These are phyloP conservation scores for Moricandia moricandioides DNA, from an alignment of 345 rosid species.

Conservation along the genomic window DNA sequence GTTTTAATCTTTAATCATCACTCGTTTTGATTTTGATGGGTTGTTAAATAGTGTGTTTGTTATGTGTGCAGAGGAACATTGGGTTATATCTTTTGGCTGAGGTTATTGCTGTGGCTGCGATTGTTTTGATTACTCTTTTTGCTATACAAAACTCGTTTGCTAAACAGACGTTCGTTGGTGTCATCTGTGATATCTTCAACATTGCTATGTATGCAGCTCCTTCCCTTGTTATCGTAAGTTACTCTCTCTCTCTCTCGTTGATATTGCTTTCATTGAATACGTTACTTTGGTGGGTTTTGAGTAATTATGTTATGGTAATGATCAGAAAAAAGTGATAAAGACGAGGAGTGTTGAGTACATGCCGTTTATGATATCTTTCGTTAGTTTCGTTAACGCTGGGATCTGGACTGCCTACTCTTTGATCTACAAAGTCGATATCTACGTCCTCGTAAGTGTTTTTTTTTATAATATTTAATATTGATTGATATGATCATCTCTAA, in stretches of 20 bases:
- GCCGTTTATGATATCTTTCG: conserved; percentile 51
- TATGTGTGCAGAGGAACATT: conserved; percentile 36
- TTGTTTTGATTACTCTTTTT: conserved; percentile 17
- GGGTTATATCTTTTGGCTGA: background rate
- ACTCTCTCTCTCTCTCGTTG: background rate
- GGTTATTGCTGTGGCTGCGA: background rate
- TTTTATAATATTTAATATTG: no score
- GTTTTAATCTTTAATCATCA: no score
- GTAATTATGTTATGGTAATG: background rate
- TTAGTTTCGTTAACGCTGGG: conserved; percentile 38
- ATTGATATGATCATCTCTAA: no score
- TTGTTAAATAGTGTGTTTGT: no score
- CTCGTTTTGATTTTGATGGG: no score
- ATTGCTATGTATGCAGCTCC: conserved; percentile 56
- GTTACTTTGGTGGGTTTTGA: background rate
- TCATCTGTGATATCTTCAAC: conserved; percentile 47
- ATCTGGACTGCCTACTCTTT: conserved; percentile 46
- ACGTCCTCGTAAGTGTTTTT: conserved; percentile 39
- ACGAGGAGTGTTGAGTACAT: conserved; percentile 58
- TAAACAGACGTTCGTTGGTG: conserved; percentile 46
- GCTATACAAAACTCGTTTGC: conserved; percentile 14
- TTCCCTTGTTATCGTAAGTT: conserved; percentile 42
- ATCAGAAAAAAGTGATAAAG: conserved; percentile 21
- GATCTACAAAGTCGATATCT: conserved; percentile 42
- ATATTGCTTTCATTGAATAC: background rate